Evolutionary conservation across 352 stramenopile species (phyloP), one percentile per base, ranked within the genome.

Genomic region (Globisporangium yorkense): DNA sequence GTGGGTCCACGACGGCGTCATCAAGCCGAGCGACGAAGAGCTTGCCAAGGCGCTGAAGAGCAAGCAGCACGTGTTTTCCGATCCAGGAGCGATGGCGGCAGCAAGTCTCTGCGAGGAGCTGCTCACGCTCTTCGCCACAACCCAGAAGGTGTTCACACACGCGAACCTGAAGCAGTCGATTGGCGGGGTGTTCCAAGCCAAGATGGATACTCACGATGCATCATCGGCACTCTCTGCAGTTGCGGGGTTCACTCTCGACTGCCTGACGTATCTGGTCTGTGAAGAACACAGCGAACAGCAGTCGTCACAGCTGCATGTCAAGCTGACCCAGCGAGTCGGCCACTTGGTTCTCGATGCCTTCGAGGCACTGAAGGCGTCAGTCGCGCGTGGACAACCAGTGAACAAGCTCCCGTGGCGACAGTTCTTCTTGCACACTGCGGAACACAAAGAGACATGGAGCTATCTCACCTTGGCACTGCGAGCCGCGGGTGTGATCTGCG

Each of bases 311-410:
- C 49, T 69, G 20, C 56, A 67, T 16, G 61, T 63, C 0, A 88
- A 82, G 52, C 54, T 69, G 15, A 51, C 68, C 10, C 74, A 83
- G 51, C 71, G 77, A 5, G 74, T 87, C 20, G 75, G 75, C 0
- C 81, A 90, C 27, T 54, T 90, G 48, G 15, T 88, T n/a, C 51
- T 90, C 20, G 77, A 90, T 39, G 71, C 74, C 4, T 71, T 82
- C 46, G 68, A 82, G 56, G 57, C 46, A 4, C 55, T 21, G 18
- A 43, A 33, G 43, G n/a, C 35, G 45, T 60, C 40, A 27, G 20
- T 33, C 21, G 10, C n/a, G 20, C 10, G 12, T 6, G 5, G 10
- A 16, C 21, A 33, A 13, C 40, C 21, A 55, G n/a, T 45, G 16
- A 2, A 44, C 29, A 61, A 50, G 16, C 51, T 6, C 0, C 21